These are phyloP conservation scores for Microdochium nivale DNA, from an alignment of 2,329 filamentous ascomycete genomes.

Conservation along the genomic window DNA sequence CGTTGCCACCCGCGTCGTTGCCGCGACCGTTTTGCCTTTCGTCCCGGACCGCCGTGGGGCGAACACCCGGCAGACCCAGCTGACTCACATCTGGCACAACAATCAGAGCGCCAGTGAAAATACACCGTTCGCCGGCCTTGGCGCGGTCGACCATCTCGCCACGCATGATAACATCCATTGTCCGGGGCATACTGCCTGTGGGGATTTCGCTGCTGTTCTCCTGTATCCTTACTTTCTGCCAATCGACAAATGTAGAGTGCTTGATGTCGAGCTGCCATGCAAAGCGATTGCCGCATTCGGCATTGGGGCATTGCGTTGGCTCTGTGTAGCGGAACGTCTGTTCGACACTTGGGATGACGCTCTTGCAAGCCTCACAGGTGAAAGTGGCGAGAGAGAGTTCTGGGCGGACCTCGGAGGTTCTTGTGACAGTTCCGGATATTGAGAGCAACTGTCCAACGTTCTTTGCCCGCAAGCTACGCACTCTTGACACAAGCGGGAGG, in stretches of 20 bases:
- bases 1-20: constrained; percentile 73
- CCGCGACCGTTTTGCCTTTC: constrained; percentile 64
- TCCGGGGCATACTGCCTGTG: constrained; percentile 96
- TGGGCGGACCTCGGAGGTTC: constrained; percentile 92
- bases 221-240: constrained; percentile 97
- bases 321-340: constrained; percentile 98
- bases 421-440: constrained; percentile 92
- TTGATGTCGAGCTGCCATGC: constrained; percentile 97
- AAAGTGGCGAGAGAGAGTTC: constrained; percentile 91
- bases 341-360: constrained; percentile 81
- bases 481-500: constrained; percentile 74
- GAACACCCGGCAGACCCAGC: constrained; percentile 77
- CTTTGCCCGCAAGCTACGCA: constrained; percentile 76
- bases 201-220: constrained; percentile 98
- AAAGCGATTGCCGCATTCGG: constrained; percentile 75
- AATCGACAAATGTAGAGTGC: constrained; percentile 96
- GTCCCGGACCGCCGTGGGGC: constrained; percentile 77
- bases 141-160: constrained; percentile 97
- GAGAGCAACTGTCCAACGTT: constrained; percentile 92
- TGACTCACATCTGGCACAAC: constrained; percentile 97
- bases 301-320: constrained; percentile 88
- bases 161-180: constrained; percentile 91
- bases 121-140: constrained; percentile 95
- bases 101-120: constrained; percentile 93
- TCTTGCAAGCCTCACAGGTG: constrained; percentile 79